Percentiles rank a stretch among this genome's conserved stretches.
These are phyloP conservation scores for Chimonanthus praecox DNA, from an alignment of 164 flowering plant genomes.

Conservation along the genomic window DNA sequence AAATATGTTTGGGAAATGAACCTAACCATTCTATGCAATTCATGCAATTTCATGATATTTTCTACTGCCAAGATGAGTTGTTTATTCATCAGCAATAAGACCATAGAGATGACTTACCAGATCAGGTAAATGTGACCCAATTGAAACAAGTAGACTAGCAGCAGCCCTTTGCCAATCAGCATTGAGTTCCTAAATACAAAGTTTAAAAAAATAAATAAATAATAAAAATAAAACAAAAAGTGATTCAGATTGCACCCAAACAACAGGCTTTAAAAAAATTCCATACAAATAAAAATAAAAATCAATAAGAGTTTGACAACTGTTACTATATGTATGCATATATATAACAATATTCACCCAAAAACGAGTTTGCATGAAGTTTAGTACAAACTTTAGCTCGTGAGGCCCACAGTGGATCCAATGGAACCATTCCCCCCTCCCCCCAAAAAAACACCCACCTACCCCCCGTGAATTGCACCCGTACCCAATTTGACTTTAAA, in stretches of 20 bases:
- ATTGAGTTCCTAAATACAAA: constrained; percentile 51
- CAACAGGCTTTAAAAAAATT: neutral
- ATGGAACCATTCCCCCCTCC: no score
- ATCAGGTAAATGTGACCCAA: constrained; percentile 87
- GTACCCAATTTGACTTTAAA: no score
- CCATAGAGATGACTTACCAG: constrained; percentile 42
- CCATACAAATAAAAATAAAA: no score
- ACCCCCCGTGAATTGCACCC: no score
- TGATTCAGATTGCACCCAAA: neutral
- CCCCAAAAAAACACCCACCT: no score
- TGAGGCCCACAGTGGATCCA: no score
- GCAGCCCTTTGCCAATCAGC: constrained; percentile 96
- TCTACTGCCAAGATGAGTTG: no score
- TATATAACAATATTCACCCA: no score
- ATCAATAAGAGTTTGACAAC: neutral
- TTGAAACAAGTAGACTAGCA: constrained; percentile 73
- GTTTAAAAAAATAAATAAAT: neutral
- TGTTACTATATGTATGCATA: no score
- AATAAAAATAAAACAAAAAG: no score
- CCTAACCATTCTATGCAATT: neutral
- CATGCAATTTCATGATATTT: neutral
- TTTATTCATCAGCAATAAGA: neutral
- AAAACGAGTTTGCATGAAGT: no score
- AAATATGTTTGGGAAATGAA: neutral
- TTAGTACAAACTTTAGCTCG: no score